These are phyloP conservation scores for Saccharomycopsis microspora DNA, from an alignment of 805 yeast genomes.

Conservation along the genomic window DNA sequence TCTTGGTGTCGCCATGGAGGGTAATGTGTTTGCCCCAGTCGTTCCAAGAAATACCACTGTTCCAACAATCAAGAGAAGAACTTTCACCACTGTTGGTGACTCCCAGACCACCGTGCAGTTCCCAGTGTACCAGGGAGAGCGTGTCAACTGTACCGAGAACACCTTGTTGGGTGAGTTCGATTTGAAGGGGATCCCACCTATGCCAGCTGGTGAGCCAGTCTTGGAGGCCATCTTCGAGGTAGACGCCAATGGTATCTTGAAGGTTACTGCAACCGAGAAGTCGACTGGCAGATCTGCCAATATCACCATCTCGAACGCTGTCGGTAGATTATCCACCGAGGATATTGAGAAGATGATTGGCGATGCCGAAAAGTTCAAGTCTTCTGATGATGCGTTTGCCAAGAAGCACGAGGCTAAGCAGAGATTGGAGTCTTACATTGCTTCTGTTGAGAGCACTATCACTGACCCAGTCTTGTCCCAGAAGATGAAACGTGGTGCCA, in stretches of 20 bases:
- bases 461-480: slow-evolving; percentile 98
- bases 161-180: slow-evolving; percentile 97
- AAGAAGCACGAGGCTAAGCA: slow-evolving; percentile 99
- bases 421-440: slow-evolving; percentile 96
- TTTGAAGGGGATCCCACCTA: slow-evolving; percentile 95
- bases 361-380: slow-evolving; percentile 98
- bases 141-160: slow-evolving; percentile 97
- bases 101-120: slow-evolving; percentile 97
- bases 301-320: slow-evolving; percentile 98
- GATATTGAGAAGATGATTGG: slow-evolving; percentile 97
- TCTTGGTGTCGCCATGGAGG: slow-evolving; percentile 99
- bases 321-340: slow-evolving; percentile 93
- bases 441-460: slow-evolving; percentile 89
- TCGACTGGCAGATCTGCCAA: slow-evolving; percentile 97
- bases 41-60: slow-evolving; percentile 99
- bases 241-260: slow-evolving; percentile 98
- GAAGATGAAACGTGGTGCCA: slow-evolving; percentile 93
- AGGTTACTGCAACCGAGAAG: slow-evolving; percentile 98
- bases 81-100: slow-evolving; percentile 97
- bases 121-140: slow-evolving; percentile 99
- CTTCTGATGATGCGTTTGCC: slow-evolving; percentile 98
- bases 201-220: slow-evolving; percentile 99
- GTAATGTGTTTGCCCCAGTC: slow-evolving; percentile 97
- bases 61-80: slow-evolving; percentile 98
- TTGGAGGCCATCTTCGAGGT: slow-evolving; percentile 98